phyloP scores from a whole-genome alignment of 371 early-diverging fungal genomes.

The Capillidium heterosporum region DNA sequence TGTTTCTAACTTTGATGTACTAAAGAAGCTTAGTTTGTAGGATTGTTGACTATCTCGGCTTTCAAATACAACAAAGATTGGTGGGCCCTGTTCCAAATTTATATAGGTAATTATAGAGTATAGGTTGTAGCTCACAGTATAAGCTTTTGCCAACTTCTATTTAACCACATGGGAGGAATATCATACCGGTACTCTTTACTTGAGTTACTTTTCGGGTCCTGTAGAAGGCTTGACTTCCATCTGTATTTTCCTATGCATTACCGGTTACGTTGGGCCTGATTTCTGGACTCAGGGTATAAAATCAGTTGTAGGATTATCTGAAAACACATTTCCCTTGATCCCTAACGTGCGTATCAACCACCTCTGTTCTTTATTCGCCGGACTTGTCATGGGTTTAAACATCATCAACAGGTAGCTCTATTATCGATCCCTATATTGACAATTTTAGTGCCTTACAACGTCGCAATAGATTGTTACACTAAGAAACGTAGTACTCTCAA shows the following conservation, averaged over 20 bases:
- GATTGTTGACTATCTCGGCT: slow-evolving; percentile 37
- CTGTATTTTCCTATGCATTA: slow-evolving; percentile 33
- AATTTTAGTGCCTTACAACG: slow-evolving; percentile 27
- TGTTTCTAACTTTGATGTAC: neutral
- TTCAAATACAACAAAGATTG: slow-evolving; percentile 55
- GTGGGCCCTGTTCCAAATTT: slow-evolving; percentile 34
- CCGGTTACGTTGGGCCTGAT: slow-evolving; percentile 29
- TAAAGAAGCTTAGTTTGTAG: slow-evolving; percentile 20
- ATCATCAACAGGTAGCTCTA: slow-evolving; percentile 29
- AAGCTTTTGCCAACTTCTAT: slow-evolving; percentile 72
- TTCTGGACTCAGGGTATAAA: slow-evolving; percentile 8
- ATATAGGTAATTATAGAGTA: slow-evolving; percentile 12
- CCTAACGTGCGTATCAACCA: slow-evolving; percentile 16
- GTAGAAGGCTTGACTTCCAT: slow-evolving; percentile 84
- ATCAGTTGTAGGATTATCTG: slow-evolving; percentile 6
- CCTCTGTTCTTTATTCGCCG: slow-evolving; percentile 31
- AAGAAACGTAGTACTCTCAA: slow-evolving; percentile 24
- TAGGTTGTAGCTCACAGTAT: neutral
- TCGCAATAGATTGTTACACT: slow-evolving; percentile 22
- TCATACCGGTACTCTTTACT: slow-evolving; percentile 76
- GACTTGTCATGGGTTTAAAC: slow-evolving; percentile 31
- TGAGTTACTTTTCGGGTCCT: slow-evolving; percentile 88
- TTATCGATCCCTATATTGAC: neutral
- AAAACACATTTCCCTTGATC: neutral
- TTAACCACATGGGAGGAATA: slow-evolving; percentile 92